Evolutionary conservation across 2,329 filamentous ascomycete species (phyloP).

Genomic region (Colletotrichum liaoningense): DNA sequence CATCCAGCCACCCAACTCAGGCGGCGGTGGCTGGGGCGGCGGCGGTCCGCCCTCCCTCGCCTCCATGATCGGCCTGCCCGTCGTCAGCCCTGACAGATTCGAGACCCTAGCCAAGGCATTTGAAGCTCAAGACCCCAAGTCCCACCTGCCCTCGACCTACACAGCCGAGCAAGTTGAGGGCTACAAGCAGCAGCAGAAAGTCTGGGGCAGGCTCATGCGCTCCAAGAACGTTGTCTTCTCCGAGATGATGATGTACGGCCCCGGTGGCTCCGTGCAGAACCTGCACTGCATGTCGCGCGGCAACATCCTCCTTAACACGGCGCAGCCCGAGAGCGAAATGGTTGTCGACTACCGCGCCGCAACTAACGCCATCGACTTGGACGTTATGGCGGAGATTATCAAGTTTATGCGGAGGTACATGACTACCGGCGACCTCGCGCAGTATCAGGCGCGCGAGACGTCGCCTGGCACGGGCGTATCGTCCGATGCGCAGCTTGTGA

Average conservation of each 20-base stretch:
- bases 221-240: slow-evolving; percentile 52
- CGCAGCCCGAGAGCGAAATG: slow-evolving; percentile 38
- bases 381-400: slow-evolving; percentile 40
- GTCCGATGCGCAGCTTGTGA: slow-evolving; percentile 38
- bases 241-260: slow-evolving; percentile 52
- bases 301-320: slow-evolving; percentile 38
- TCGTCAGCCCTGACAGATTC: slow-evolving; percentile 38
- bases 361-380: slow-evolving; percentile 41
- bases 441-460: slow-evolving; percentile 38
- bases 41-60: slow-evolving; percentile 37
- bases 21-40: slow-evolving; percentile 17
- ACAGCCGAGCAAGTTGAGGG: slow-evolving; percentile 39
- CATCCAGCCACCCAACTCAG: slow-evolving; percentile 14
- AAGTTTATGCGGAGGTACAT: slow-evolving; percentile 42
- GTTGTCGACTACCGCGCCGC: slow-evolving; percentile 43
- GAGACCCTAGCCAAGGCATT: slow-evolving; percentile 35
- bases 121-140: slow-evolving; percentile 36
- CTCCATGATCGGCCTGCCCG: slow-evolving; percentile 40
- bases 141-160: slow-evolving; percentile 38
- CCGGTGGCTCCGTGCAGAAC: slow-evolving; percentile 40
- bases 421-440: slow-evolving; percentile 36
- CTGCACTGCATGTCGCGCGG: slow-evolving; percentile 41
- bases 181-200: slow-evolving; percentile 54
- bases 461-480: slow-evolving; percentile 38
- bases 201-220: slow-evolving; percentile 38